A percentile compares a stretch with the other conserved stretches of the same genome.
Evolutionary conservation across 2,329 filamentous ascomycete species (phyloP).

Genomic region (Clonostachys solani): DNA sequence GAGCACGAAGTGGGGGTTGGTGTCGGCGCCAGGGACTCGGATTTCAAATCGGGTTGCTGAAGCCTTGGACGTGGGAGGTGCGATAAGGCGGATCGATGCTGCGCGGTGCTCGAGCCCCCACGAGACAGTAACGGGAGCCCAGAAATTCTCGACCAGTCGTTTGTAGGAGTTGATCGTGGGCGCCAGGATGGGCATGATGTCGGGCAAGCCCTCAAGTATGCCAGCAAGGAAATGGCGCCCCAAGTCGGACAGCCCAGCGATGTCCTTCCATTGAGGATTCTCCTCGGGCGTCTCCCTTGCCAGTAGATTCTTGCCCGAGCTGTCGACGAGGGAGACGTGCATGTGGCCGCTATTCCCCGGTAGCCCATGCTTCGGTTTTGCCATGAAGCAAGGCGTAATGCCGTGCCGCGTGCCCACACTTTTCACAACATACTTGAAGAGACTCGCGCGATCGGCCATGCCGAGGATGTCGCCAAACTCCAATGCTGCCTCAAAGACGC

Average conservation of each 20-base stretch:
- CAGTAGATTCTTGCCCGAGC: conserved; percentile 79
- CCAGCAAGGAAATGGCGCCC: conserved; percentile 93
- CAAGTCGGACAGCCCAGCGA: conserved; percentile 78
- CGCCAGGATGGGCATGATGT: conserved; percentile 92
- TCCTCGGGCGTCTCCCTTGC: conserved; percentile 68
- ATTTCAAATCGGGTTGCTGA: conserved; percentile 91
- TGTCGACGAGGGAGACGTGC: conserved; percentile 84
- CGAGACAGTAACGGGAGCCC: conserved; percentile 95
- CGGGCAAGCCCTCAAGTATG: conserved; percentile 80
- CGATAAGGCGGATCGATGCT: conserved; percentile 84
- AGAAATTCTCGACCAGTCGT: conserved; percentile 96
- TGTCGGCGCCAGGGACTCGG: conserved; percentile 88
- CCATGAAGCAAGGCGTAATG: conserved; percentile 98
- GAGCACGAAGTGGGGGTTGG: conserved; percentile 84
- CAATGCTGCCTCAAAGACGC: conserved; percentile 92
- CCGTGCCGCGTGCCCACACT: conserved; percentile 81
- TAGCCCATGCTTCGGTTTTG: conserved; percentile 85
- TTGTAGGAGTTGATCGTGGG: conserved; percentile 98
- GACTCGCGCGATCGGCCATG: conserved; percentile 86
- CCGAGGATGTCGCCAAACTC: conserved; percentile 82
- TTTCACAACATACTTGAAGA: conserved; percentile 96
- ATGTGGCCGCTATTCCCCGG: conserved; percentile 96
- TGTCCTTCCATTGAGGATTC: conserved; percentile 67
- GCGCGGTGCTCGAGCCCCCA: conserved; percentile 96
- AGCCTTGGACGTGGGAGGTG: conserved; percentile 78